Conservation (phyloP, 352 stramenopile species). For the Phytophthora kernoviae region DNA sequence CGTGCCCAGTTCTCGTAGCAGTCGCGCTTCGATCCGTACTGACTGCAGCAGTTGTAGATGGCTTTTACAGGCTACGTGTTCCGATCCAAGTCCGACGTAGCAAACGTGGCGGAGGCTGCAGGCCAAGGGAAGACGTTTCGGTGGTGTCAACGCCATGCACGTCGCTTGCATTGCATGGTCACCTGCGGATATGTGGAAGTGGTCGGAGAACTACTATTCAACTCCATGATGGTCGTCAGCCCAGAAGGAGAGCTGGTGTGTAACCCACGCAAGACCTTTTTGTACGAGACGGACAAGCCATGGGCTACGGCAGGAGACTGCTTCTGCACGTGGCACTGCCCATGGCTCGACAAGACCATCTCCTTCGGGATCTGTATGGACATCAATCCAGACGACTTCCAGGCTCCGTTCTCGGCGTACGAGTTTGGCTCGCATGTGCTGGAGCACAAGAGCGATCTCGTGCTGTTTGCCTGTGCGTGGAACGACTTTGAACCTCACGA, state of each 20-base stretch:
- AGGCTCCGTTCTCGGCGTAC: conserved; percentile 61
- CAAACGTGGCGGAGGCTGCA: conserved; percentile 63
- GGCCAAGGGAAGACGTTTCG: conserved; percentile 58
- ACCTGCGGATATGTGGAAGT: conserved; percentile 77
- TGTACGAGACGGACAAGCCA: conserved; percentile 86
- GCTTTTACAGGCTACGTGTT: conserved; percentile 88
- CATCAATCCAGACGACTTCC: conserved; percentile 88
- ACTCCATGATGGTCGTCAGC: conserved; percentile 84
- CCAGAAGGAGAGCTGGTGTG: conserved; percentile 66
- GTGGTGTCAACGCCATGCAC: conserved; percentile 73
- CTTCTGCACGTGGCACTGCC: conserved; percentile 75
- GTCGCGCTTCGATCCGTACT: background rate
- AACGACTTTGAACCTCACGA: conserved; percentile 74
- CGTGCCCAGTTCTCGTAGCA: too few species aligned
- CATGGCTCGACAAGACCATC: conserved; percentile 78
- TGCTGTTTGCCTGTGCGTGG: conserved; percentile 87
- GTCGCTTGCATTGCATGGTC: conserved; percentile 65
- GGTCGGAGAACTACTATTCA: conserved; percentile 54
- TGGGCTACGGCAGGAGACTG: conserved; percentile 71
- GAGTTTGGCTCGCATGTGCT: conserved; percentile 73
- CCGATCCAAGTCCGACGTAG: conserved; percentile 52
- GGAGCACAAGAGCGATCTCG: conserved; percentile 58
- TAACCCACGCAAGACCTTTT: conserved; percentile 83
- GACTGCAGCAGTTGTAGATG: conserved; percentile 50
- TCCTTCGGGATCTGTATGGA: conserved; percentile 92